Conservation (phyloP, 1,284 basidiomycete species). For the Trichosporon sp. region DNA sequence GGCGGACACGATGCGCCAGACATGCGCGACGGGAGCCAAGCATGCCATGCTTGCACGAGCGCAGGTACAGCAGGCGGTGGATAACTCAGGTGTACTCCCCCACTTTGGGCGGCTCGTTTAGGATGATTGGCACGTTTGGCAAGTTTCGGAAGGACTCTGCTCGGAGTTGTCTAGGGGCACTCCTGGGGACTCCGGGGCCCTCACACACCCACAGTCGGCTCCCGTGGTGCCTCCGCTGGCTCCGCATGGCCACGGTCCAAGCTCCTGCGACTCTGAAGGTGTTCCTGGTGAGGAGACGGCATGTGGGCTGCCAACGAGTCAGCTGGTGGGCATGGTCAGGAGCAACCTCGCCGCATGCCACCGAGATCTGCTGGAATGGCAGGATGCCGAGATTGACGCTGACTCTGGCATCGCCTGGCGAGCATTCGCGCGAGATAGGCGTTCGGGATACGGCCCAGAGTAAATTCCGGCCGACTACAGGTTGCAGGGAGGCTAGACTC, state of each 20-base stretch:
- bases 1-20: no score
- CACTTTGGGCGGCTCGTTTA: neutral
- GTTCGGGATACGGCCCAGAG: neutral
- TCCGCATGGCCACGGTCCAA: neutral
- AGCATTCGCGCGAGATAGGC: neutral
- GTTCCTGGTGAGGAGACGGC: neutral
- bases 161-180: neutral
- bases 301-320: neutral
- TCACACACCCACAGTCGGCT: neutral
- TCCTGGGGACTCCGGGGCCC: constrained; percentile 1
- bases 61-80: neutral
- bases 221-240: neutral
- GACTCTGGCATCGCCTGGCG: neutral
- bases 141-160: neutral
- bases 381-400: neutral
- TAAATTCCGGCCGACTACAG: neutral
- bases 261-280: neutral
- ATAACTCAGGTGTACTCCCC: neutral
- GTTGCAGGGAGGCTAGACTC: no score
- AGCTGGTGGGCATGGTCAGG: neutral
- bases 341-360: neutral
- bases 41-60: neutral
- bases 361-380: neutral
- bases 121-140: neutral
- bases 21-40: neutral